Base-by-base conservation (phyloP, 352 stramenopile genomes). In the Phytophthora vignae region DNA sequence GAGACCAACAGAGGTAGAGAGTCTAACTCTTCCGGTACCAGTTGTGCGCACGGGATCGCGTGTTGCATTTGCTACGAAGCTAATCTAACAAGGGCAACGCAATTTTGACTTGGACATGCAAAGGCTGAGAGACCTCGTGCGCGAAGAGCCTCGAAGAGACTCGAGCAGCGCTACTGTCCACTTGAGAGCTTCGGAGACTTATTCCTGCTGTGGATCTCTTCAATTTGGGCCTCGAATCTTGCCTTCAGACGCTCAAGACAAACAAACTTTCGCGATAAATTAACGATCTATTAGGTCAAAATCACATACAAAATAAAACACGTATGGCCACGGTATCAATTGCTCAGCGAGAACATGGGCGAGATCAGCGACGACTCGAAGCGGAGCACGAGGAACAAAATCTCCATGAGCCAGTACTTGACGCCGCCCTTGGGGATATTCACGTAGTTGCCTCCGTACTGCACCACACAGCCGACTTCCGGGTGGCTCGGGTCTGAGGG, bases 331-430 rank as follows among this genome's bases (percentile, higher is more conserved):
- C 48, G 38, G 52, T 29, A 22, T 69, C 61, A 73, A 63, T 80
- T 71, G 55, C 77, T 69, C 9, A 87, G 65, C 33, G 77, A 74
- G 64, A 87, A 85, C 59, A 84, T 78, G 42, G 81, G 81, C 53
- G 67, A 73, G 62, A 88, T 83, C 50, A 88, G 73, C 11, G 73
- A 67, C 44, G 73, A 83, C 64, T 88, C 81, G 69, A 83, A 88
- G 33, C 81, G 81, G n/a, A 88, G 73, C 54, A 84, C 78, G 31
- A 88, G 57, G 66, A 86, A 88, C 29, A 86, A 56, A 57, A 84
- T 71, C 55, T 88, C 81, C 81, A 88, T 88, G 71, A 88, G 76
- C 81, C 81, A 88, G 61, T 88, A 83, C 59, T 76, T 74, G 42
- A 82, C 71, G 46, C 76, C 76, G 10, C 70, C 71, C 21, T 67